Evolutionary conservation across 257 asterid genomes (phyloP), one percentile per base, ranked within the genome.

Genomic region (Solanum tarijense): DNA sequence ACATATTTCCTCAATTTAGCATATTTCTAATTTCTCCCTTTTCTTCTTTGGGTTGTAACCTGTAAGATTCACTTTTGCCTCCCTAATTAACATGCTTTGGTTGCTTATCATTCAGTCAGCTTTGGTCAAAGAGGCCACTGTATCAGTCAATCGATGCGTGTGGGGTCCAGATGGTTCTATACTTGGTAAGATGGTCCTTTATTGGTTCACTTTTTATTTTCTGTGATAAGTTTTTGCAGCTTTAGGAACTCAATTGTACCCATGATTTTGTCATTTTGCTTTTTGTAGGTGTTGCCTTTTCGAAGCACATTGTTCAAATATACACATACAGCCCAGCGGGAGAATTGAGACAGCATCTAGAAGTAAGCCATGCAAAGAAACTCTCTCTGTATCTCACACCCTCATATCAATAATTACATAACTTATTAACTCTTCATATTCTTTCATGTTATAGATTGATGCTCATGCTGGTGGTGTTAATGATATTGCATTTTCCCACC

Each of bases 101-200:
- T n/a, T 86, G 60, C 84, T 48, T 73, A 73, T 91, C 89, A n/a
- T 90, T 73, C 93, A 97, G 99, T 92, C 98, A 60, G 94, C 96
- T 52, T 90, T 97, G 92, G 99, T 94, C 84, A 94, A 96, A 90
- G 99, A 97, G 92, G 96, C 96, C 12, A 93, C 98, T 18, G 91
- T 94, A 88, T 93, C 98, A 78, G 99, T 97, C 69, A 97, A 97
- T 87, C 92, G 98, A 90, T 96, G 98, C 62, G 96, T 95, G 82
- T 97, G 99, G 99, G 98, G 98, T 73, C 96, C 98, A 29, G 99
- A 97, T 91, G 99, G 99, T 87, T 93, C 99, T 88, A 95, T 96
- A 89, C 95, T 97, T 87, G 99, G 99, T 96, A 94, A 46, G 87
- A 34, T 69, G 18, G 41, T 3, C 6, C 9, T 79, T 89, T 43